Conservation (phyloP, 306 rosid genomes). For the Dicorynia guianensis region DNA sequence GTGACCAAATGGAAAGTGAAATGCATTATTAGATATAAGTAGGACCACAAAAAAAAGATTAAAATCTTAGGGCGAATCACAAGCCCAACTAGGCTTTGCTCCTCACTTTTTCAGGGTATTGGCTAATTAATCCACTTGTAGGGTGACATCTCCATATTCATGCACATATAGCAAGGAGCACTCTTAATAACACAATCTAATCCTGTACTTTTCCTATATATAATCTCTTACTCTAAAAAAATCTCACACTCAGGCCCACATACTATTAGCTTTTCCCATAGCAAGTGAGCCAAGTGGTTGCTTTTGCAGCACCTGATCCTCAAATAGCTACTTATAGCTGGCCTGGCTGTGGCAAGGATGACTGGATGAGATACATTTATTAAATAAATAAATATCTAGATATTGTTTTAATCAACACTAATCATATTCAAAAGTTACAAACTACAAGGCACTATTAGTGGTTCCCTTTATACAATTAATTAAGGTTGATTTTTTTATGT, state of each 20-base stretch:
- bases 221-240: no score
- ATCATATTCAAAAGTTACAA: not conserved
- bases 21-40: constrained; percentile 54
- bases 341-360: no score
- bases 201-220: no score
- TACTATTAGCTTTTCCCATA: no score
- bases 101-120: constrained; percentile 11
- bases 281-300: constrained; percentile 7
- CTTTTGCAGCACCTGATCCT: constrained; percentile 11
- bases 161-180: no score
- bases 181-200: no score
- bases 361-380: no score
- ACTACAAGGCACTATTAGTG: not conserved
- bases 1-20: constrained; percentile 44
- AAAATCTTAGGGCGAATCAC: constrained; percentile 53
- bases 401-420: not conserved
- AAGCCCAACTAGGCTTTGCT: constrained; percentile 46
- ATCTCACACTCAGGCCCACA: no score
- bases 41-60: constrained; percentile 42
- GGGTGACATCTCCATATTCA: no score
- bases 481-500: no score
- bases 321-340: not conserved
- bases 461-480: constrained; percentile 21
- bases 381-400: not conserved
- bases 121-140: not conserved